Conservation (phyloP, 1,139 yeast genomes). For the Suhomyces wounanorum region DNA sequence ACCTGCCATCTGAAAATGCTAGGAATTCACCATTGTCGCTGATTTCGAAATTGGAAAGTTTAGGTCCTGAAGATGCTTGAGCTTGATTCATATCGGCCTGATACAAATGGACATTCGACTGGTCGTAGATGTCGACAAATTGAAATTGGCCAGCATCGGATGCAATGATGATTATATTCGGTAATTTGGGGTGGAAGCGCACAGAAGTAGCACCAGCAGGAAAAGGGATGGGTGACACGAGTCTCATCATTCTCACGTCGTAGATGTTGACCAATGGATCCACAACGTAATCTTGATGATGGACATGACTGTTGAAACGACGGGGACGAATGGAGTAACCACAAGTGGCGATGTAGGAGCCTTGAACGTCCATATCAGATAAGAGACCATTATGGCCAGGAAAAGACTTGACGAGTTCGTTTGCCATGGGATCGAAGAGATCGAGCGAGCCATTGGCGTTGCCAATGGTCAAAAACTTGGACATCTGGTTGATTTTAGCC, state of each 20-base stretch:
- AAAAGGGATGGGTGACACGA: slow-evolving; percentile 81
- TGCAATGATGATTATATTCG: slow-evolving; percentile 75
- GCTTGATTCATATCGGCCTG: slow-evolving; percentile 55
- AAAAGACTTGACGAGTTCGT: slow-evolving; percentile 57
- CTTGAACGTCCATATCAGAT: slow-evolving; percentile 77
- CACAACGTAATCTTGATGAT: slow-evolving; percentile 31
- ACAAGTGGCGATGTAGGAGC: slow-evolving; percentile 76
- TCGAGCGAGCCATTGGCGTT: slow-evolving; percentile 69
- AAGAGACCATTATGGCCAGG: slow-evolving; percentile 75
- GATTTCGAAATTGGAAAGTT: slow-evolving; percentile 59
- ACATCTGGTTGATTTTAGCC: slow-evolving; percentile 33
- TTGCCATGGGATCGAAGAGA: slow-evolving; percentile 69
- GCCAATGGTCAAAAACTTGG: slow-evolving; percentile 61
- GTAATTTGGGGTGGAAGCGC: slow-evolving; percentile 81
- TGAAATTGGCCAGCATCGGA: slow-evolving; percentile 82
- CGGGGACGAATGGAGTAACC: slow-evolving; percentile 67
- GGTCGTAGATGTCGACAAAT: slow-evolving; percentile 80
- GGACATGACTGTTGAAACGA: slow-evolving; percentile 20
- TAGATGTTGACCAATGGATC: slow-evolving; percentile 86
- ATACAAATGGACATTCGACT: slow-evolving; percentile 60
- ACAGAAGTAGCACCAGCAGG: slow-evolving; percentile 90
- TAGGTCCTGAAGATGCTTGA: slow-evolving; percentile 5
- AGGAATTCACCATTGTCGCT: slow-evolving; percentile 83
- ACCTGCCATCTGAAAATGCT: slow-evolving; percentile 65
- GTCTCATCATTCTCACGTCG: slow-evolving; percentile 73